phyloP scores from a whole-genome alignment of 2,329 filamentous ascomycete species.

The Xylariomycetidae sp. region DNA sequence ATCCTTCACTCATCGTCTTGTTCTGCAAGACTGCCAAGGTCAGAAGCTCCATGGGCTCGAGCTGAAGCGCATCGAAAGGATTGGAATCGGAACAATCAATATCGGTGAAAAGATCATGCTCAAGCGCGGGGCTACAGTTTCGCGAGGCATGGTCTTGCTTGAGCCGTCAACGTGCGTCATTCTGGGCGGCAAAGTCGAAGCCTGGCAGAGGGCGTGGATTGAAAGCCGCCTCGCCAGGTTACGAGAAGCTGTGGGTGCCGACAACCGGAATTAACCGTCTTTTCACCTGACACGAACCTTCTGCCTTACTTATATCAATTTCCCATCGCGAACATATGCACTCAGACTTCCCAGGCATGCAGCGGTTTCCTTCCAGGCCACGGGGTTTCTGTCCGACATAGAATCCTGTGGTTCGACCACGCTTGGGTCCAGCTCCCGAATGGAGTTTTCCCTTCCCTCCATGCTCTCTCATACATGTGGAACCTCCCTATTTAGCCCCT shows the following conservation, averaged over 20 bases:
- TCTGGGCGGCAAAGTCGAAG: slow-evolving; percentile 83
- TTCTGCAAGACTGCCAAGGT: slow-evolving; percentile 74
- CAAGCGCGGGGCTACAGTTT: slow-evolving; percentile 56
- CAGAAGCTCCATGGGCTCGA: slow-evolving; percentile 68
- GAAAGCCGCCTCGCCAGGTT: slow-evolving; percentile 64
- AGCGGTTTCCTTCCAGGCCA: no score
- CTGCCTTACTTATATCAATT: no score
- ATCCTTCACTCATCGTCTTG: slow-evolving; percentile 67
- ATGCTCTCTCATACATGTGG: no score
- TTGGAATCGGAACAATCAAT: slow-evolving; percentile 57
- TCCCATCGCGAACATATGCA: no score
- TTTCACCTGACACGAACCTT: no score
- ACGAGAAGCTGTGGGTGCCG: slow-evolving; percentile 49
- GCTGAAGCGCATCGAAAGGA: slow-evolving; percentile 55
- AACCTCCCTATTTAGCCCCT: no score
- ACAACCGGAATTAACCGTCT: slow-evolving; percentile 11
- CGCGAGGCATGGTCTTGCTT: slow-evolving; percentile 73
- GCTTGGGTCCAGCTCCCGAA: no score
- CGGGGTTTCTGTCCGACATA: no score
- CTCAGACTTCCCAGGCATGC: no score
- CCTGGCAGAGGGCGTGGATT: slow-evolving; percentile 71
- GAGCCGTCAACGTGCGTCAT: slow-evolving; percentile 62
- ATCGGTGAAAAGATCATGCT: slow-evolving; percentile 83
- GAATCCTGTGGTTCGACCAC: no score
- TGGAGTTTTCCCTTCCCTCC: no score